Base-by-base conservation (phyloP, 371 early-diverging fungal genomes). In the Dichotomocladium elegans region DNA sequence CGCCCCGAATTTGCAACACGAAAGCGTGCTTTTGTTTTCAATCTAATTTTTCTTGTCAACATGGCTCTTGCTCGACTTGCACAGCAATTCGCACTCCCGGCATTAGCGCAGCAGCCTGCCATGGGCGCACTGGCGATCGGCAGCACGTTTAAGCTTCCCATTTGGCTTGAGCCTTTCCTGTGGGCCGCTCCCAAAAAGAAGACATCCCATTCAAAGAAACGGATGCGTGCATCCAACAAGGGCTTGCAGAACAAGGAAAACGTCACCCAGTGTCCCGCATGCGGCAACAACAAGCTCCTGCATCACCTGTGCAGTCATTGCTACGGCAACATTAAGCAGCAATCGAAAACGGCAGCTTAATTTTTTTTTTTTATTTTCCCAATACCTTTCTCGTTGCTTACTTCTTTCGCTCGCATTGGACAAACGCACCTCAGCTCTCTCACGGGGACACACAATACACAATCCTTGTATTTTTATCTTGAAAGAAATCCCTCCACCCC, bases 181-280 rank as follows among this genome's bases (percentile, higher is more conserved):
- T 82, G 84, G 73, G 91, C 91, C 1, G 93, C 87, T 35, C 93
- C 93, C 22, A 92, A 92, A 70, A 86, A 88, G 78, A 85, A 88
- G 70, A 91, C 92, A 0, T 89, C 92, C 17, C 91, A 92, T 59
- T 82, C 87, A 31, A 90, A 88, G 68, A 91, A 91, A 66, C 87
- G 92, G 52, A 91, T 88, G 89, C 81, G 92, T 60, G 81, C 85
- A 48, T 79, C 89, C 28, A 89, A 86, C 66, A 92, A 90, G 67
- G 88, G 87, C 25, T 70, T 91, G 50, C 81, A 85, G 68, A 81
- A 83, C 63, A 80, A 83, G 48, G 74, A 81, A 33, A 88, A 92
- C 55, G 83, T 92, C 34, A 71, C 77, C 12, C 60, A 69, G 30
- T 92, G 93, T 63, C 83, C 81, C 15, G 83, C 80, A 30, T 92